A percentile compares a stretch with the other conserved stretches of the same genome.
phyloP scores from a whole-genome alignment of 257 asterid genomes.

The Solanum sitiens region DNA sequence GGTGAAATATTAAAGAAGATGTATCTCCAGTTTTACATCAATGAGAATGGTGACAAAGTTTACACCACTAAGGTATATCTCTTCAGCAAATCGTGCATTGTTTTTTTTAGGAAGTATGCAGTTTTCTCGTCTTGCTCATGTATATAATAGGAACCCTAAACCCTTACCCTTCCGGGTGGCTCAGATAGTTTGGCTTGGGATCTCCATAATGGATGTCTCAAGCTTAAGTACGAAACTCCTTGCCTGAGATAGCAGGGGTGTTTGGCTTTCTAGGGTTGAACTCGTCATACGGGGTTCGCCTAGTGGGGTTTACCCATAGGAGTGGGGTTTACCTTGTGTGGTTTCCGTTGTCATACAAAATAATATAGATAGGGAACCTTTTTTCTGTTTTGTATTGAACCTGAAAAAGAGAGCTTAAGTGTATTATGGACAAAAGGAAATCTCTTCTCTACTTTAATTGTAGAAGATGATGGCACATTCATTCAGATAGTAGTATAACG shows the following conservation, averaged over 20 bases:
- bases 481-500: not conserved
- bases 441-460: not conserved
- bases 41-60: constrained; percentile 50
- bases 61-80: constrained; percentile 48
- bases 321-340: not conserved
- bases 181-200: not conserved
- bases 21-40: constrained; percentile 46
- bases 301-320: not conserved
- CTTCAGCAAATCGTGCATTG: not conserved
- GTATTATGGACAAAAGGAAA: not conserved
- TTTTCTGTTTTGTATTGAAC: not conserved
- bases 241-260: not conserved
- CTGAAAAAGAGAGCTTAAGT: not conserved
- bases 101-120: not conserved
- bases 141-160: not conserved
- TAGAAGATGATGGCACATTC: not conserved
- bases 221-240: not conserved
- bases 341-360: not conserved
- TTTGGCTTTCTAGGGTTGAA: not conserved
- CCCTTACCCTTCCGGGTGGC: not conserved
- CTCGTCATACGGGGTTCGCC: not conserved
- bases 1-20: constrained; percentile 10
- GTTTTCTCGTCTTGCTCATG: not conserved
- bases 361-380: not conserved
- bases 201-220: not conserved